phyloP scores from a whole-genome alignment of 495 filamentous ascomycete species.

The Oidiodendron maius region DNA sequence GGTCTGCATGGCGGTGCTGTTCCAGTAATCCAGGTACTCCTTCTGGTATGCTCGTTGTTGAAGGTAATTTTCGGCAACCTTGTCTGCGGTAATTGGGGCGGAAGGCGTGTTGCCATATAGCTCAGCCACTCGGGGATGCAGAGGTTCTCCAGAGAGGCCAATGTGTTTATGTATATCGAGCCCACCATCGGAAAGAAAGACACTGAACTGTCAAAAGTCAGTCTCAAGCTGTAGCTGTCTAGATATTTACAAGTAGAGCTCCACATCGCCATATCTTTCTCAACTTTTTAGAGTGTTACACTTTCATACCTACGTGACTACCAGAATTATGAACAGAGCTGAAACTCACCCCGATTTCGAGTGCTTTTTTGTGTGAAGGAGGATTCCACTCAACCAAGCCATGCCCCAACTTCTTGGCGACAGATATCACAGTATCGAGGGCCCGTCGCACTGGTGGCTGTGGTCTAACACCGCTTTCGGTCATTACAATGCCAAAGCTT shows the following conservation, averaged over 20 bases:
- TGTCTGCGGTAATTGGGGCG: slow-evolving; percentile 33
- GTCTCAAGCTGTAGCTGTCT: neutral
- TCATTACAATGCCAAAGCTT: slow-evolving; percentile 47
- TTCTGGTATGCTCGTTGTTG: slow-evolving; percentile 54
- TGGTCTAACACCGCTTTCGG: slow-evolving; percentile 51
- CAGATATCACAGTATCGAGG: slow-evolving; percentile 45
- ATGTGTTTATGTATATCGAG: no score
- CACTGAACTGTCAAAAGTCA: no score
- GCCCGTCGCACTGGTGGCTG: slow-evolving; percentile 41
- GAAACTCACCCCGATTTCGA: slow-evolving; percentile 12
- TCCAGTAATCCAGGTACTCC: slow-evolving; percentile 58
- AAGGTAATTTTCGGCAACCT: slow-evolving; percentile 50
- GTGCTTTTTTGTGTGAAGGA: slow-evolving; percentile 12
- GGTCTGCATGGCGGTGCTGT: slow-evolving; percentile 46
- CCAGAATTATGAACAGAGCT: no score
- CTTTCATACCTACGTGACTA: no score
- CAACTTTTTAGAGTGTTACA: no score
- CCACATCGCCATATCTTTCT: no score
- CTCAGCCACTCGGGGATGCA: slow-evolving; percentile 33
- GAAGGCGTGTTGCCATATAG: slow-evolving; percentile 26
- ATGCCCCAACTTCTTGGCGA: slow-evolving; percentile 48
- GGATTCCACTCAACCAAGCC: slow-evolving; percentile 27
- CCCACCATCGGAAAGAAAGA: no score
- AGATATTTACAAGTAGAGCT: no score
- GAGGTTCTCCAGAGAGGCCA: slow-evolving; percentile 48